Evolutionary conservation across 2,329 filamentous ascomycete species (phyloP), one percentile per base, ranked within the genome.

Genomic region (Phaeoacremonium minimum): DNA sequence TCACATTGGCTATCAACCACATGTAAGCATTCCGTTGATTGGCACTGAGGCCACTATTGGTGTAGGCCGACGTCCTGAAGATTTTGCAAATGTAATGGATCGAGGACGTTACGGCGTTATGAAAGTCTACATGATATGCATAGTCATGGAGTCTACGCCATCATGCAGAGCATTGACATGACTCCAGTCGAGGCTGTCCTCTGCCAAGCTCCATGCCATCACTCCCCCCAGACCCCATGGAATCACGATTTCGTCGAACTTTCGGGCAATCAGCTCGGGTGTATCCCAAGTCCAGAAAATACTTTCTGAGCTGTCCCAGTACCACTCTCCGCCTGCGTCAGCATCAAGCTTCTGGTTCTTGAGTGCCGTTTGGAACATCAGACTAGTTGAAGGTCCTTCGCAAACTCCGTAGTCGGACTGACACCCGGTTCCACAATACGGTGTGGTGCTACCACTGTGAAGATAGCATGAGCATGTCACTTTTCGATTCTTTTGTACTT

Each of bases 251-350:
- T 63, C 48, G 2, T 57, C 43, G 32, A 75, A 69, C 55, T 77
- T 78, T 30, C 55, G 41, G 1, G 48, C 22, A 17, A 78, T 69
- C 2, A 70, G 54, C n/a, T 63, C 58, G 0, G 67, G 55, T 1
- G 67, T 75, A 36, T 78, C 75, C 69, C 69, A 77, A 2, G 69
- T 69, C 74, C 73, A 78, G 57, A 71, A 77, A 22, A 74, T 47
- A 5, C 56, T 51, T 15, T 61, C 60, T 3, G 50, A 43, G 0
- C 53, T 19, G 42, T 79, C 71, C 62, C 67, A 74, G 55, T 62
- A 79, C 62, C 74, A 78, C 52, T 73, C 71, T 3, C 70, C 75
- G 1, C 73, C 69, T 41, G 73, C 66, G 4, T 50, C 54, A 5
- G 67, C 67, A 15, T 75, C 64, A 0, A 69, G 58, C 28, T 60